Evolutionary conservation across 1,284 basidiomycete genomes (phyloP).

Genomic region (Pseudozyma hubeiensis): DNA sequence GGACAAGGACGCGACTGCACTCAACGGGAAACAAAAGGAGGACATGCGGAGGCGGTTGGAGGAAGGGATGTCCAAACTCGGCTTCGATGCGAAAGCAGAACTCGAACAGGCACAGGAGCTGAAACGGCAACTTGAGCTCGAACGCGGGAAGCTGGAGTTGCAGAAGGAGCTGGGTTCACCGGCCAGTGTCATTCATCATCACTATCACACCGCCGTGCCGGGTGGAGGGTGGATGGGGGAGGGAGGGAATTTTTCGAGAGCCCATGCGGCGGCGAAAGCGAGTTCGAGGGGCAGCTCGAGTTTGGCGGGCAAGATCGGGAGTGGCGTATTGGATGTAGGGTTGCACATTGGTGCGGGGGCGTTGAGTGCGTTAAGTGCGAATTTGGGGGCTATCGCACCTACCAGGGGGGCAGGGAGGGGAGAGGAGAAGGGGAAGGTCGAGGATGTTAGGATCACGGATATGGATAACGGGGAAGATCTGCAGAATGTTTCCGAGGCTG

Average conservation of each 20-base stretch:
- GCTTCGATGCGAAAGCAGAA: conserved; percentile 43
- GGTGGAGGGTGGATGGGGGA: conserved; percentile 4
- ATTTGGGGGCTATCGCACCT: conserved; percentile 41
- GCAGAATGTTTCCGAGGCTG: neutral
- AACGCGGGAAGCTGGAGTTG: conserved; percentile 24
- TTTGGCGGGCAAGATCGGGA: conserved; percentile 41
- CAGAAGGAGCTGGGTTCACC: conserved; percentile 11
- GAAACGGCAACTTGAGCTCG: conserved; percentile 39
- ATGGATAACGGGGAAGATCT: conserved; percentile 42
- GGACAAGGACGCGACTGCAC: conserved; percentile 37
- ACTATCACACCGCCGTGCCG: conserved; percentile 32
- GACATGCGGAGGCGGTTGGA: conserved; percentile 42
- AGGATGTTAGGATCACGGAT: conserved; percentile 38
- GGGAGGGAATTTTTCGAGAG: conserved; percentile 23
- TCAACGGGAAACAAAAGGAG: conserved; percentile 36
- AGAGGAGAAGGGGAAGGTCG: conserved; percentile 1
- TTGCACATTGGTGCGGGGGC: conserved; percentile 47
- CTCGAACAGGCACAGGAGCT: conserved; percentile 30
- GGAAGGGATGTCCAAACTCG: conserved; percentile 48
- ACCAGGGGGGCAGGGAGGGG: neutral
- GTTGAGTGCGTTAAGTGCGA: conserved; percentile 33
- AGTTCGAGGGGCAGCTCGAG: conserved; percentile 5
- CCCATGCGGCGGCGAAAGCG: conserved; percentile 39
- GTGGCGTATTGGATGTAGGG: conserved; percentile 37
- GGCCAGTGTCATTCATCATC: conserved; percentile 39